Evolutionary conservation across 768 basidiomycete genomes (phyloP).

Genomic region (Pleurotus giganteus): DNA sequence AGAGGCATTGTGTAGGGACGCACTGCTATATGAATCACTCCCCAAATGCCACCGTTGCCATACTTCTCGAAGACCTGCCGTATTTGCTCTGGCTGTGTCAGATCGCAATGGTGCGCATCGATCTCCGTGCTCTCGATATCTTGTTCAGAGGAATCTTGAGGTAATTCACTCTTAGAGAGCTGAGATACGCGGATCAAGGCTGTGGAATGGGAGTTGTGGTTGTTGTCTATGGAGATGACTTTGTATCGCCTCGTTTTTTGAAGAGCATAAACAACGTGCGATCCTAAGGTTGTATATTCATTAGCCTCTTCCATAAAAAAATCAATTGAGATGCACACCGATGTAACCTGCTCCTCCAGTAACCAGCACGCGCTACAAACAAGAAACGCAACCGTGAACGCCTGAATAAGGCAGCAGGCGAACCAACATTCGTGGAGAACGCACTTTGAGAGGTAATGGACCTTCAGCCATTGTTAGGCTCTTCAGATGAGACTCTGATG

Average conservation of each 20-base stretch:
- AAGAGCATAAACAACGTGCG: conserved; percentile 87
- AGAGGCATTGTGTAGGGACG: conserved; percentile 27
- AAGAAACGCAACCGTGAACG: conserved; percentile 4
- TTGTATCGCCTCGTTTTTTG: conserved; percentile 88
- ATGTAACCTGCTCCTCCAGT: conserved; percentile 91
- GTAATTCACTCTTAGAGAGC: conserved; percentile 75
- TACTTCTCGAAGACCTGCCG: conserved; percentile 80
- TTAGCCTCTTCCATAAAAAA: too few species aligned
- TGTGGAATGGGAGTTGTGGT: conserved; percentile 83
- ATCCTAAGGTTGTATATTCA: too few species aligned
- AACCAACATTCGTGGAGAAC: conserved; percentile 21
- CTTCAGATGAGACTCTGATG: conserved; percentile 6
- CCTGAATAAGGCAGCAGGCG: neutral
- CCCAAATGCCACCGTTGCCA: conserved; percentile 91
- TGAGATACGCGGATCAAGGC: conserved; percentile 76
- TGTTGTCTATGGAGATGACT: conserved; percentile 93
- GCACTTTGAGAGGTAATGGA: conserved; percentile 42
- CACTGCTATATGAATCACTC: conserved; percentile 93
- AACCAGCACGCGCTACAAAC: conserved; percentile 57
- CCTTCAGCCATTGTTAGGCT: conserved; percentile 17
- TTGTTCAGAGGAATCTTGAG: conserved; percentile 56
- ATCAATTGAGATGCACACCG: conserved; percentile 38
- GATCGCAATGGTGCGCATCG: conserved; percentile 67
- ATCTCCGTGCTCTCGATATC: conserved; percentile 75
- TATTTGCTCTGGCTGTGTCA: conserved; percentile 71